Evolutionary conservation across 2,329 filamentous ascomycete genomes (phyloP), one percentile per base, ranked within the genome.

Genomic region (Alternaria sp.): DNA sequence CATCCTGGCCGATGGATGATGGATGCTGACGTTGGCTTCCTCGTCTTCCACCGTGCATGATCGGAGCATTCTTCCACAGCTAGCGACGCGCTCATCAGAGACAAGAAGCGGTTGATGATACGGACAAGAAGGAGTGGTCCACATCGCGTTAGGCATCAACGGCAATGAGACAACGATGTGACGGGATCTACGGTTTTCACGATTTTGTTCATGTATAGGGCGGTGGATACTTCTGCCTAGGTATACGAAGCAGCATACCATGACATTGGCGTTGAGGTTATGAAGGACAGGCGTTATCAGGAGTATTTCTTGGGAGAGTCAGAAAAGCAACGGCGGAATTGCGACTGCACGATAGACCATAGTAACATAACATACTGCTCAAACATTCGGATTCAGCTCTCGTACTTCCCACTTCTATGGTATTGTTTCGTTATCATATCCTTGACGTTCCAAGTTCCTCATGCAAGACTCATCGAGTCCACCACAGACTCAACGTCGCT

Each of bases 1-100:
- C 66, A 78, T 13, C 79, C 79, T 4, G 79, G 79, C 1, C 66
- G 70, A 12, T 81, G 79, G 79, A 61, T 69, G 47, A 77, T 79
- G 73, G 74, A 78, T 52, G 70, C 76, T 6, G 72, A 76, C 12
- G 36, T 71, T 9, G 78, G 78, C 3, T 78, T 71, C 52, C 63
- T 78, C 15, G 71, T 77, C 52, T 80, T 79, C 57, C 71, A 77
- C 30, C 74, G 77, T 1, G 69, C 73, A 9, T 77, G 58, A 65
- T 26, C 5, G 15, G 10, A 17, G 21, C 6, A 9, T 17, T 9
- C 7, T 30, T 8, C 43, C 23, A 9, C 15, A 15, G 30, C 1
- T 12, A 17, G 46, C 28, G 12, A 57, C 45, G 28, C 28, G 47
- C 17, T 17, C 19, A 32, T 5, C 11, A 25, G 30, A 15, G 21